Percentiles rank a stretch among this genome's conserved stretches.
phyloP scores from a whole-genome alignment of 2,329 filamentous ascomycete species.

The Ceratocystis variospora region DNA sequence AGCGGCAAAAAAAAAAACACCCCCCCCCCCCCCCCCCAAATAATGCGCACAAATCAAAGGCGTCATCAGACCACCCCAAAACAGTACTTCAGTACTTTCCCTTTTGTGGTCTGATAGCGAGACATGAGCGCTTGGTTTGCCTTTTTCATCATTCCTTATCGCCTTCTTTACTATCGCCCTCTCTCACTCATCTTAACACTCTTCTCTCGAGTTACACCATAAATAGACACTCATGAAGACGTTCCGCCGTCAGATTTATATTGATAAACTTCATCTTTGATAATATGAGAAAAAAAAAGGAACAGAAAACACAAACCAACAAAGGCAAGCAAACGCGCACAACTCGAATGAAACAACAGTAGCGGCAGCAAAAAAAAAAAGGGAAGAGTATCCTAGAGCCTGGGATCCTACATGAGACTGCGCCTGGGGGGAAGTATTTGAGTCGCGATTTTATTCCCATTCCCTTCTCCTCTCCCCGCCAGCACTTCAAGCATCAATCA shows the following conservation, averaged over 20 bases:
- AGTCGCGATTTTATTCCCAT: background rate
- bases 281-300: slow-evolving; percentile 1
- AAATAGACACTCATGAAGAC: background rate
- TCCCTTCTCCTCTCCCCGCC: background rate
- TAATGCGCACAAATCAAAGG: background rate
- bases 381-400: background rate
- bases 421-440: background rate
- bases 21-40: no score
- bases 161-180: background rate
- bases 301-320: background rate
- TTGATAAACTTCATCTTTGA: background rate
- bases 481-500: slow-evolving; percentile 43
- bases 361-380: background rate
- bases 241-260: background rate
- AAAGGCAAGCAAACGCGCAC: background rate
- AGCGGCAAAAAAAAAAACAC: slow-evolving; percentile 1
- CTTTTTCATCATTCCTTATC: background rate
- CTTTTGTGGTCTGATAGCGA: background rate
- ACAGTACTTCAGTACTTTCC: background rate
- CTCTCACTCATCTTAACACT: no score
- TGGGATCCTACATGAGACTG: background rate
- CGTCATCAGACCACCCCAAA: background rate
- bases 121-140: background rate
- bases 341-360: background rate
- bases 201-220: background rate